These are phyloP conservation scores for Lathyrus oleraceus DNA, from an alignment of 306 rosid genomes.

Conservation along the genomic window DNA sequence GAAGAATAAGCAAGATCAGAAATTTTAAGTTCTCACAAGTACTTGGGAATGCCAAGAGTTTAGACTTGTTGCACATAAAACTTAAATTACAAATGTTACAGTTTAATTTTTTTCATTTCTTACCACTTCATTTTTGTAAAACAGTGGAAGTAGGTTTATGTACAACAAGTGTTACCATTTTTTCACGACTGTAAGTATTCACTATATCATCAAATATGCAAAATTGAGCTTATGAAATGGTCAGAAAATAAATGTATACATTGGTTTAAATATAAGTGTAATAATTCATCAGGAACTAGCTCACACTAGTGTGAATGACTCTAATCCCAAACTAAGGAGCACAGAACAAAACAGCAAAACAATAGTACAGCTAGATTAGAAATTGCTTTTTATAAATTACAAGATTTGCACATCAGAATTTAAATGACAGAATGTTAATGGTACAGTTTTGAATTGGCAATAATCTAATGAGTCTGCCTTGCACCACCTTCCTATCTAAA, in stretches of 20 bases:
- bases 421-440: no score
- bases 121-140: conserved; percentile 4
- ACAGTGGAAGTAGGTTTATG: neutral
- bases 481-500: neutral
- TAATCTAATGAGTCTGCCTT: conserved; percentile 1
- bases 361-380: no score
- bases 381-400: no score
- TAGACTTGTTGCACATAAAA: conserved; percentile 9
- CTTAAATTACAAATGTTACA: conserved; percentile 9
- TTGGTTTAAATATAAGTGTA: neutral
- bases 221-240: neutral
- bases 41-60: neutral
- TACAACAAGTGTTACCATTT: neutral
- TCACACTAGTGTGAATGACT: neutral
- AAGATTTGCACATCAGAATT: no score
- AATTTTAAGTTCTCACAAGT: neutral
- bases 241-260: neutral
- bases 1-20: conserved; percentile 13
- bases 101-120: conserved; percentile 11
- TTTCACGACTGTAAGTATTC: neutral
- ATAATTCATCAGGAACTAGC: conserved; percentile 18
- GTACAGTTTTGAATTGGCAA: no score
- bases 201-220: neutral
- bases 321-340: neutral
- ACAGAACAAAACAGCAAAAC: neutral